Percentiles rank a stretch among this genome's conserved stretches.
phyloP scores from a whole-genome alignment of 495 filamentous ascomycete species.

The Durotheca rogersii region DNA sequence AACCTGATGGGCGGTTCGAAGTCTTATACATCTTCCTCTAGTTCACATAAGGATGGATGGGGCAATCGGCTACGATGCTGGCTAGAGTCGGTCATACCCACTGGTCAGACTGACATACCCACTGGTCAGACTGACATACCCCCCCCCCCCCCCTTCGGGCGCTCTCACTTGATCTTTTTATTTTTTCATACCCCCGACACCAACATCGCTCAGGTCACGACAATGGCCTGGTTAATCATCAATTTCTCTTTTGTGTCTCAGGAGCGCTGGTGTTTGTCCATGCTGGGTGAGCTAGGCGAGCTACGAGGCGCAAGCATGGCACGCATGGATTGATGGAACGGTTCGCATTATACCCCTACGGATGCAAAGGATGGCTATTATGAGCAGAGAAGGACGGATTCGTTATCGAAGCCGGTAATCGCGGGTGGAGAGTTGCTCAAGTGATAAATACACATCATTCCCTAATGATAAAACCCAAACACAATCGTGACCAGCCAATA shows the following conservation, averaged over 20 bases:
- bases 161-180: background rate
- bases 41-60: background rate
- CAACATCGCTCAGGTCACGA: constrained; percentile 24
- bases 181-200: background rate
- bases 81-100: constrained; percentile 5
- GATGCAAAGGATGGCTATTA: constrained; percentile 24
- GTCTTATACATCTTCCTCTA: background rate
- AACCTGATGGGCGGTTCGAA: background rate
- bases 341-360: constrained; percentile 33
- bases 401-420: constrained; percentile 2
- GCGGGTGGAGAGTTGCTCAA: no score
- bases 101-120: background rate
- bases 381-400: constrained; percentile 12
- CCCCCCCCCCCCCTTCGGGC: no score
- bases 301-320: constrained; percentile 16
- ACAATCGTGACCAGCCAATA: no score
- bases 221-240: constrained; percentile 14
- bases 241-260: constrained; percentile 21
- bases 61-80: background rate
- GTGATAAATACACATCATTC: no score
- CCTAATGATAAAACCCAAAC: no score
- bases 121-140: background rate
- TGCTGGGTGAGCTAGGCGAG: background rate
- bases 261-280: constrained; percentile 23
- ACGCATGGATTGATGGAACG: constrained; percentile 21